phyloP scores from a whole-genome alignment of 192 early-diverging fungal genomes.

The Podila horticola region DNA sequence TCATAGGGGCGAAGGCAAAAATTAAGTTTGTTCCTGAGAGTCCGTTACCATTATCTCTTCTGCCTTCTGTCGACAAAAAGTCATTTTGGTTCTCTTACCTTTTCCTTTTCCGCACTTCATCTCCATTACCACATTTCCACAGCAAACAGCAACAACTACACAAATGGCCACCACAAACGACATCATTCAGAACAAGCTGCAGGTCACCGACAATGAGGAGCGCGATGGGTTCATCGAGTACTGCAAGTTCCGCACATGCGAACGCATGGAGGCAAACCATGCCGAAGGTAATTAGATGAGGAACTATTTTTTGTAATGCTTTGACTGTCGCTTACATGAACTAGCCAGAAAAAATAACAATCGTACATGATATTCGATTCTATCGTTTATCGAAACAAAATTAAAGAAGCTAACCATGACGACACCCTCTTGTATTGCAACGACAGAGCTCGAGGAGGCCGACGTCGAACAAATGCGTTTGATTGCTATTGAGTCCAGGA shows the following conservation, averaged over 20 bases:
- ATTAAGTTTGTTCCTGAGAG: too few species aligned
- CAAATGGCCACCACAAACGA: constrained; percentile 19
- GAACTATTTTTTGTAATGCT: background rate
- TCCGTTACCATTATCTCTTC: too few species aligned
- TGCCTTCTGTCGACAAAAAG: too few species aligned
- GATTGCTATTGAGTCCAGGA: constrained; percentile 49
- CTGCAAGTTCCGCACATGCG: constrained; percentile 48
- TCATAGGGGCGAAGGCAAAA: too few species aligned
- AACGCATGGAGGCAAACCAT: constrained; percentile 40
- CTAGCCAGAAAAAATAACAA: too few species aligned
- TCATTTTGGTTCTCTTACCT: too few species aligned
- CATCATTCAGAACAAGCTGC: constrained; percentile 9
- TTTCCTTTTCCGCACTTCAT: too few species aligned
- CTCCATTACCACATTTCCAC: too few species aligned
- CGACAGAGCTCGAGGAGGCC: constrained; percentile 19
- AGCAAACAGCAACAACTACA: background rate
- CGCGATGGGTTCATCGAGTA: constrained; percentile 53
- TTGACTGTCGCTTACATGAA: too few species aligned
- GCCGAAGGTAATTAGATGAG: constrained; percentile 25
- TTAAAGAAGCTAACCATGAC: background rate
- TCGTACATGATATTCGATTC: too few species aligned
- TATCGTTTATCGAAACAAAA: too few species aligned
- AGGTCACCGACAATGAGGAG: constrained; percentile 38
- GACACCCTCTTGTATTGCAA: background rate
- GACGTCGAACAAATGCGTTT: constrained; percentile 40